Conservation (phyloP, 345 rosid species). For the Cardamine resedifolia region DNA sequence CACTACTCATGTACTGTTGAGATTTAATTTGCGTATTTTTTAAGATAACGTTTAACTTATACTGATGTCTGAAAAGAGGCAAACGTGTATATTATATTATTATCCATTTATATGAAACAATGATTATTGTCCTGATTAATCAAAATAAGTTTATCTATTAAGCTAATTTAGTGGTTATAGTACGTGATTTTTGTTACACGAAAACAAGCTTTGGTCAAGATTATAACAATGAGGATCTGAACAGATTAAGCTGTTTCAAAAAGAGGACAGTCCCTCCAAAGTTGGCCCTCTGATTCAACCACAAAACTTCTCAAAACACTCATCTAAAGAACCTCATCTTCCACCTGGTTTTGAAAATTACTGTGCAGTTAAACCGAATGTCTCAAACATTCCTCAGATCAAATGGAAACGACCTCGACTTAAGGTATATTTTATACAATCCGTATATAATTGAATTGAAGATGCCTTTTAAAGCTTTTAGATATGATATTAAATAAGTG, state of each 20-base stretch:
- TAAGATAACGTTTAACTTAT: neutral
- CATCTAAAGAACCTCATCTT: slow-evolving; percentile 26
- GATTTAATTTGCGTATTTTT: neutral
- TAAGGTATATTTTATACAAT: slow-evolving; percentile 37
- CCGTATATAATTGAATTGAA: too few relatives aligned
- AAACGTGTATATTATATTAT: too few relatives aligned
- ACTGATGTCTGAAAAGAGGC: neutral
- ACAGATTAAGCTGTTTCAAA: slow-evolving; percentile 54
- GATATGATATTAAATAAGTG: neutral
- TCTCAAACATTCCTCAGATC: slow-evolving; percentile 37
- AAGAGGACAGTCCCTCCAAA: slow-evolving; percentile 53
- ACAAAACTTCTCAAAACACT: slow-evolving; percentile 21
- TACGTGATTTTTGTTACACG: neutral
- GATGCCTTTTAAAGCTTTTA: neutral
- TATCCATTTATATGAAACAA: too few relatives aligned
- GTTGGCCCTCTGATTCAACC: slow-evolving; percentile 41
- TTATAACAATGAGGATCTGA: slow-evolving; percentile 6
- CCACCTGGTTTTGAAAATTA: slow-evolving; percentile 53
- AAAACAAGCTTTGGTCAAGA: neutral
- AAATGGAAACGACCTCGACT: slow-evolving; percentile 54
- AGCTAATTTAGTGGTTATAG: neutral
- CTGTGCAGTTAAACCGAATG: slow-evolving; percentile 22
- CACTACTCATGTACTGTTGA: neutral
- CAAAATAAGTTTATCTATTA: too few relatives aligned
- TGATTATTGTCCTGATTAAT: too few relatives aligned